A percentile compares a stretch with the other conserved stretches of the same genome.
Conservation (phyloP, 345 rosid genomes). For the Iberis pinnata region DNA sequence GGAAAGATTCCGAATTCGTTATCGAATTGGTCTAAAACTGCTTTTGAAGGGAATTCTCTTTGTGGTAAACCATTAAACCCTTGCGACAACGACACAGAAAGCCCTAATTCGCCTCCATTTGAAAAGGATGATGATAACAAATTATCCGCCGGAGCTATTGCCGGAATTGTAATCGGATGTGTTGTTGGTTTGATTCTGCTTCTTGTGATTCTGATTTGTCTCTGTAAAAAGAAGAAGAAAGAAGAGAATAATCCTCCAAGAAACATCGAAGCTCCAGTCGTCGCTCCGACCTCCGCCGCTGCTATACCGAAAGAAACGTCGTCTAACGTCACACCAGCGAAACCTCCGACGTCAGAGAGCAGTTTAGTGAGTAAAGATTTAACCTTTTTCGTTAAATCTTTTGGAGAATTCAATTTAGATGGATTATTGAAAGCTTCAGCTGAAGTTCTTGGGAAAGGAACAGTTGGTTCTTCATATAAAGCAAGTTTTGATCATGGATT, state of each 20-base stretch:
- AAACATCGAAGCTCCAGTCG: conserved; percentile 31
- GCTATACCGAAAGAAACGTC: conserved; percentile 29
- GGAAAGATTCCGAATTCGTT: conserved; percentile 54
- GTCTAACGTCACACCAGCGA: conserved; percentile 5
- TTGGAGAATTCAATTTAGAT: conserved; percentile 60
- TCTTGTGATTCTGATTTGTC: conserved; percentile 37
- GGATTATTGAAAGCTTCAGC: conserved; percentile 92
- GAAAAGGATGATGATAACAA: conserved; percentile 19
- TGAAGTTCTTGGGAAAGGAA: conserved; percentile 91
- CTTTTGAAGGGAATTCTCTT: conserved; percentile 56
- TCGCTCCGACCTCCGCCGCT: conserved; percentile 25
- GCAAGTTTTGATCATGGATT: conserved; percentile 65
- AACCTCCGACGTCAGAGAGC: conserved; percentile 21
- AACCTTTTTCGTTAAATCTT: conserved; percentile 56
- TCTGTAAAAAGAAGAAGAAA: conserved; percentile 39
- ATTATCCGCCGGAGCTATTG: conserved; percentile 61
- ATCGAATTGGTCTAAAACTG: conserved; percentile 24
- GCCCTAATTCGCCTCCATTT: conserved; percentile 5
- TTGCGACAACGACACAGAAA: conserved; percentile 26
- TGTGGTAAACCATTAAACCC: conserved; percentile 64
- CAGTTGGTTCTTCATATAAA: conserved; percentile 82
- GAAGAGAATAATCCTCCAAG: conserved; percentile 20
- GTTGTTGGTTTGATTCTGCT: conserved; percentile 42
- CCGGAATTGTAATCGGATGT: conserved; percentile 60
- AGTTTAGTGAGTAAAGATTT: conserved; percentile 36